Evolutionary conservation across 345 rosid genomes (phyloP), one percentile per base, ranked within the genome.

Genomic region (Pistacia integerrima): DNA sequence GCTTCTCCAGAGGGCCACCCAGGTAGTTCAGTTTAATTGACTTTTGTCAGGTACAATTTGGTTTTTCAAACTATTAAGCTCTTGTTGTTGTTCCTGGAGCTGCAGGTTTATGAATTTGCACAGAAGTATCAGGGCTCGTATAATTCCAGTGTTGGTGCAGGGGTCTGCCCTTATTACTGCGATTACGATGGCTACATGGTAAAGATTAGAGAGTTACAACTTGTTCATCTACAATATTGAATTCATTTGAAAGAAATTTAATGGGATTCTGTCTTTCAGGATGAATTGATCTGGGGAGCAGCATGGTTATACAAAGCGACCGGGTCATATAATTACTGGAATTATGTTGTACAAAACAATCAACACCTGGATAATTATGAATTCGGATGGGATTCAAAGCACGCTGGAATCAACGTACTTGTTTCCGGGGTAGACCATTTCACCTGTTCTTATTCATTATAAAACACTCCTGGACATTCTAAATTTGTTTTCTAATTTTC

Each of bases 211-310:
- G 46, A 33, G 4, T 63, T 18, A 36, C 8, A 28, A 30, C 33
- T 30, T 30, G 33, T 30, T 30, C 33, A 30, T 30, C 33, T 2
- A 30, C 33, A 30, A 30, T 1, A 30, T 30, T 30, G 33, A 30
- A 30, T 30, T 30, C 33, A 30, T 2, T 30, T 30, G 33, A 30
- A 30, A 30, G 33, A 30, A 8, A 58, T n/a, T 58, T 54, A 25
- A 28, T 14, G 65, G 4, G 36, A 18, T 64, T 52, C n/a, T 46
- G 22, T 61, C 3, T 54, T 70, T 35, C 74, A 93, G 98, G 98
- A 93, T 78, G 98, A 94, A 76, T 81, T 94, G 78, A 44, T 94
- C 1, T 94, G 98, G 98, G 97, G 86, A 69, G 97, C 99, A 71
- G 87, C 96, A 14, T 94, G 98, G 99, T 49, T 94, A 62, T 85